phyloP scores from a whole-genome alignment of 805 yeast genomes.

The Wickerhamiella azymoides region DNA sequence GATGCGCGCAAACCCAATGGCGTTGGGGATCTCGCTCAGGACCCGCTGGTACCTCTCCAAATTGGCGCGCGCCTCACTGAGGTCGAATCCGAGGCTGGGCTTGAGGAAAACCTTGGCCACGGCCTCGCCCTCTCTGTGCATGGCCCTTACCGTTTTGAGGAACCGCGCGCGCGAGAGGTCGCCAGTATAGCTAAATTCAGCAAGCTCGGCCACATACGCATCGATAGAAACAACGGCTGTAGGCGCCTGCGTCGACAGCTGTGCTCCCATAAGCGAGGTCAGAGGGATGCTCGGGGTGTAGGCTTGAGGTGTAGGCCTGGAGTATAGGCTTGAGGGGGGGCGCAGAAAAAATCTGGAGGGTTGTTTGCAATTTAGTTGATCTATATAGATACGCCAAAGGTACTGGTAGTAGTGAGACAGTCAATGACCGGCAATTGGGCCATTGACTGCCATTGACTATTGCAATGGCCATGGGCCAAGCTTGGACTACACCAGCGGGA shows the following conservation, averaged over 20 bases:
- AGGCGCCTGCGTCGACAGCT: constrained; percentile 73
- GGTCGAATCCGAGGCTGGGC: constrained; percentile 28
- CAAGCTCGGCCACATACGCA: constrained; percentile 72
- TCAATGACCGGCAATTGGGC: too few relatives aligned
- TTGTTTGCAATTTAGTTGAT: too few relatives aligned
- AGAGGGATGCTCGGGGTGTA: too few relatives aligned
- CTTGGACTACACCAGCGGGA: too few relatives aligned
- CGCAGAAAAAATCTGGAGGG: too few relatives aligned
- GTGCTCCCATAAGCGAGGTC: constrained; percentile 68
- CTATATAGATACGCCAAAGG: too few relatives aligned
- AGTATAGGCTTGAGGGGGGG: neutral
- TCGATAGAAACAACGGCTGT: constrained; percentile 84
- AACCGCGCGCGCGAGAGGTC: constrained; percentile 62
- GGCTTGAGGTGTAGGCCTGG: too few relatives aligned
- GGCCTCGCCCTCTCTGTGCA: constrained; percentile 56
- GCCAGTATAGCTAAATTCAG: constrained; percentile 58
- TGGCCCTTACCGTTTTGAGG: constrained; percentile 70
- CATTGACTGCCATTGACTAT: too few relatives aligned
- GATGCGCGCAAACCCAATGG: constrained; percentile 55
- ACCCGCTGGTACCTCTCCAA: constrained; percentile 25
- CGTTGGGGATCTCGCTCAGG: constrained; percentile 42
- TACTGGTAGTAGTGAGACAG: too few relatives aligned
- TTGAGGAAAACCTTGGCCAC: constrained; percentile 75
- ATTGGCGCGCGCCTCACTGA: constrained; percentile 14
- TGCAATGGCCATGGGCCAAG: too few relatives aligned